Percentiles rank a stretch among this genome's conserved stretches.
These are phyloP conservation scores for Penicillium capsulatum DNA, from an alignment of 2,329 filamentous ascomycete species.

Conservation along the genomic window DNA sequence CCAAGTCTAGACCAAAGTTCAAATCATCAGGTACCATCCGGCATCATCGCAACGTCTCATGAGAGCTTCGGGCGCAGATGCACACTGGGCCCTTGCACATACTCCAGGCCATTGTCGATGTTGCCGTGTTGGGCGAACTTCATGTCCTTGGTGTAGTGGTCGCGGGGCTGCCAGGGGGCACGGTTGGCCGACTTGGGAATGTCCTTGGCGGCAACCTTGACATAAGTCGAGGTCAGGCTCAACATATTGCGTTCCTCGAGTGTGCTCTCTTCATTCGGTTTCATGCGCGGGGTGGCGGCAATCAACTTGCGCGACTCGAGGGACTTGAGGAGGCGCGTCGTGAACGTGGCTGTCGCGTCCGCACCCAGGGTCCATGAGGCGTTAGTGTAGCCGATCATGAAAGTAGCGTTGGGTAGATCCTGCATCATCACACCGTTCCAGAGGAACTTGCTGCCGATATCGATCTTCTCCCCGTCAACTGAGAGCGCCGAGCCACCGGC, in stretches of 20 bases:
- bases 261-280: constrained; percentile 8
- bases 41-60: not conserved
- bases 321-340: constrained; percentile 35
- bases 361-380: constrained; percentile 46
- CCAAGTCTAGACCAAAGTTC: too few relatives aligned
- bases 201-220: constrained; percentile 30
- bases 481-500: constrained; percentile 35
- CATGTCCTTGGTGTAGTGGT: constrained; percentile 39
- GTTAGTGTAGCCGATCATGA: constrained; percentile 44
- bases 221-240: constrained; percentile 41
- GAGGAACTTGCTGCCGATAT: constrained; percentile 35
- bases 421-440: constrained; percentile 46
- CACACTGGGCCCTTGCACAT: constrained; percentile 17
- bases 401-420: constrained; percentile 42
- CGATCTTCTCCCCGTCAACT: constrained; percentile 38
- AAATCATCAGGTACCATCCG: not conserved
- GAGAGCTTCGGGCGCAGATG: constrained; percentile 13
- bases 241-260: constrained; percentile 32
- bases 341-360: constrained; percentile 41
- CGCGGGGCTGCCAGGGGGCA: constrained; percentile 40
- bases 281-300: constrained; percentile 29
- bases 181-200: constrained; percentile 39
- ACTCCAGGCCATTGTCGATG: constrained; percentile 33
- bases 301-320: constrained; percentile 26
- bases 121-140: constrained; percentile 38